Evolutionary conservation across 441 rosid genomes (phyloP), one percentile per base, ranked within the genome.

Genomic region (Brassica hybrid): DNA sequence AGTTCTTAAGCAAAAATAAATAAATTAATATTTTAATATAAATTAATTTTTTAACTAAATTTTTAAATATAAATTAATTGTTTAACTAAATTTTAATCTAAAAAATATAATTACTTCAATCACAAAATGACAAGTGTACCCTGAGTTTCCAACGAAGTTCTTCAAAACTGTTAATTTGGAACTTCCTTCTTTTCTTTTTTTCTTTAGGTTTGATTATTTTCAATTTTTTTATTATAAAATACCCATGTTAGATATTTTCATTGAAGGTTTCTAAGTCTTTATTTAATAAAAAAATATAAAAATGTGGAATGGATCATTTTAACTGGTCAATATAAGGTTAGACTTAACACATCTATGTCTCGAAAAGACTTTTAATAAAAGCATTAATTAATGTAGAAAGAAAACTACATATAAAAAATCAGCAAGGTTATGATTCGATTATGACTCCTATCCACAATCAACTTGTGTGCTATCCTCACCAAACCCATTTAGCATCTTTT

Each of bases 391-490:
- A n/a, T n/a, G n/a, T 48, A 12, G 6, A n/a, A n/a, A 3, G 11
- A 34, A 25, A 6, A 27, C 14, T 65, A 52, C 54, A 56, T 54
- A 12, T 0, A 43, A 32, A 65, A n/a, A 59, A 32, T 73, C 77
- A 72, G 74, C 81, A 78, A 78, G 65, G 17, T 73, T 61, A 78
- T 78, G 81, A 78, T 78, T 78, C 38, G 74, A 78, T 60, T 67
- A 73, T 50, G 81, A 78, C 81, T 61, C 11, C 11, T 54, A 45
- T 21, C 21, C 1, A 19, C 21, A 59, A 48, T 18, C 77, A 67
- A 67, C 73, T 78, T 67, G 73, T 67, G 67, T 56, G 34, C 50
- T 72, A 66, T 67, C 69, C 69, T 72, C 73, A 78, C 81, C 73
- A 78, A 72, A 78, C 73, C 73, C 77, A 72, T 60, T 65, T 67